A percentile compares a stretch with the other conserved stretches of the same genome.
Conservation (phyloP, 257 asterid species). For the Solanum corneliomulleri region DNA sequence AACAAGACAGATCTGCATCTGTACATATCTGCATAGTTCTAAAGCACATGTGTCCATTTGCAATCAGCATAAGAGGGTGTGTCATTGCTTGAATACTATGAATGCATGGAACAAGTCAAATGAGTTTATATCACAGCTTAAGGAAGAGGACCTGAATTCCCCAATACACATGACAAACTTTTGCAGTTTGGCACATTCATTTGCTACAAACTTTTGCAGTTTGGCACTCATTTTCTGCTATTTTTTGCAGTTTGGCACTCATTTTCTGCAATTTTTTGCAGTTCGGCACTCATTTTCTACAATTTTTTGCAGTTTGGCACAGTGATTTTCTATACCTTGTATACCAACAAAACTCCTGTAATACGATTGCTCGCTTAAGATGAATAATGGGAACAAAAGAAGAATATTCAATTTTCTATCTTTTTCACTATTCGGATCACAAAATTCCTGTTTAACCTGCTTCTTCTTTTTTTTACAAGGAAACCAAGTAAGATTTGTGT, state of each 20-base stretch:
- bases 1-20: not conserved
- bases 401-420: not conserved
- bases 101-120: not conserved
- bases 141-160: not conserved
- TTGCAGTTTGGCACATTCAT: not conserved
- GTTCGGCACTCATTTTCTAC: not conserved
- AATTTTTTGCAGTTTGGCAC: not conserved
- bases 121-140: not conserved
- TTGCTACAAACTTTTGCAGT: not conserved
- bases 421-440: not conserved
- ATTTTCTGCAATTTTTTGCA: not conserved
- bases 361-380: not conserved
- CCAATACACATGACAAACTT: not conserved
- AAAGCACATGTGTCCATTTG: not conserved
- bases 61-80: not conserved
- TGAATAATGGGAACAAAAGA: not conserved
- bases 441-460: not conserved
- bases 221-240: not conserved
- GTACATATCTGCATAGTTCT: not conserved
- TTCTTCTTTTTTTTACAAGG: not conserved
- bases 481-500: not conserved
- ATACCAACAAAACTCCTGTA: not conserved
- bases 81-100: not conserved
- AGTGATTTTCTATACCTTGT: not conserved
- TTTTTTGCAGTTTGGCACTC: not conserved